phyloP scores from a whole-genome alignment of 75 land plant genomes.

The Pinus albicaulis region DNA sequence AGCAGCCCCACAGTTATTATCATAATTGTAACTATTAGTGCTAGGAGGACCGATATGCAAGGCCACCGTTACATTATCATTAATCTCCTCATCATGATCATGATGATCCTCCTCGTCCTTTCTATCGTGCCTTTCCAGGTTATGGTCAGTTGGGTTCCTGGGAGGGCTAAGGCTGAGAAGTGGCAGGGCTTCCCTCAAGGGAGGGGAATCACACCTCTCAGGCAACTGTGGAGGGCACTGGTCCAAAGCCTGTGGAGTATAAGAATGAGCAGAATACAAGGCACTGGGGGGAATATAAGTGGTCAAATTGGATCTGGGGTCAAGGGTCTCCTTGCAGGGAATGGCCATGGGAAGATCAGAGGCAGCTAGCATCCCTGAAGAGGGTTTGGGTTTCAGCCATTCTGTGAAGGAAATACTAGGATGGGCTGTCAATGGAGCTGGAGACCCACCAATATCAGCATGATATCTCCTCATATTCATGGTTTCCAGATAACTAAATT shows the following conservation, averaged over 20 bases:
- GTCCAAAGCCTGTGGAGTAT: too few species aligned
- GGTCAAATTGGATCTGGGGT: not conserved
- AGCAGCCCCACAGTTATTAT: not conserved
- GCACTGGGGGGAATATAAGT: not conserved
- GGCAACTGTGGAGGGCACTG: not conserved
- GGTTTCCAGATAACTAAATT: too few species aligned
- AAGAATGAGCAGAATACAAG: not conserved
- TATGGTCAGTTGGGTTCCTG: slow-evolving; percentile 9
- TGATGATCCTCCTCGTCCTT: slow-evolving; percentile 11
- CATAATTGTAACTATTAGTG: not conserved
- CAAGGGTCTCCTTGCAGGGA: not conserved
- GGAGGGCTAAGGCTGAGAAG: slow-evolving; percentile 55
- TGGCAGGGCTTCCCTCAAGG: slow-evolving; percentile 54
- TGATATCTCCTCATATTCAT: too few species aligned
- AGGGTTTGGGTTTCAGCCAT: slow-evolving; percentile 18
- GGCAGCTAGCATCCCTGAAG: not conserved
- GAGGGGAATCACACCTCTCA: slow-evolving; percentile 32
- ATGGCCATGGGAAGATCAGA: slow-evolving; percentile 7
- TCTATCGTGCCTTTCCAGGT: not conserved
- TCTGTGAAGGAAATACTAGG: slow-evolving; percentile 12
- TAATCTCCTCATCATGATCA: slow-evolving; percentile 13
- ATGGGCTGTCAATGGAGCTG: too few species aligned
- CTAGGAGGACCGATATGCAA: slow-evolving; percentile 56
- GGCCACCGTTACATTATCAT: slow-evolving; percentile 27
- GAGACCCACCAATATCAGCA: too few species aligned